Base-by-base conservation (phyloP, 805 yeast genomes). In the Metschnikowia peoriensis region DNA sequence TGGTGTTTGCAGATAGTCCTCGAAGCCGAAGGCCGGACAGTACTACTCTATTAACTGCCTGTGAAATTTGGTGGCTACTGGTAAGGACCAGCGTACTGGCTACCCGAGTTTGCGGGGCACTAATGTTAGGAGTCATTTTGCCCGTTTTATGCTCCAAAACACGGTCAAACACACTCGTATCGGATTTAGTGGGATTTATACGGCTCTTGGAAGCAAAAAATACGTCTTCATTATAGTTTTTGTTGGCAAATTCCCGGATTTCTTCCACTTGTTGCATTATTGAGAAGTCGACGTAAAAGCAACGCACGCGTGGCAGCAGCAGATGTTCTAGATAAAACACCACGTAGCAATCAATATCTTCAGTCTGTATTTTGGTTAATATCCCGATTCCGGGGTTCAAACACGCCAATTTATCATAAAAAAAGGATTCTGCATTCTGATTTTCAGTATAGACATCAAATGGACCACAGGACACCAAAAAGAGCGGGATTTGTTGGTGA, bases 1-100 rank as follows among this genome's bases (percentile, higher is more conserved):
- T 51, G 48, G 60, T 54, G 28, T 51, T 50, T 4, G 65, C 59
- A 14, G 70, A 62, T 35, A 74, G 59, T 7, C 78, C 79, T 40
- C 79, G 64, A 12, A 75, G 66, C 49, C 79, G 63, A 17, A 75
- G 61, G 8, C 78, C 79, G 15, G 77, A 71, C n/a, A 69, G 61
- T 14, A 73, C 66, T 9, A 73, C 57, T 52, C 71, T 69, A 49
- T 62, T 66, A 28, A 73, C 59, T 12, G 70, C 69, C 52, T 61
- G 69, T 45, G 67, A 61, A 38, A 70, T 60, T 46, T 73, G 74
- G 28, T 68, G 74, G 27, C 60, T 58, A 38, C 67, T 61, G 11
- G 58, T 61, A 10, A 63, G 53, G 1, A 66, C 61, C 22, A 61
- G 47, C 5, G 52, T 43, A 42, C 53, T 50, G 4, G 47, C 41